Percentiles rank a stretch among this genome's conserved stretches.
These are phyloP conservation scores for Aspergillus ustus DNA, from an alignment of 2,329 filamentous ascomycete species.

Conservation along the genomic window DNA sequence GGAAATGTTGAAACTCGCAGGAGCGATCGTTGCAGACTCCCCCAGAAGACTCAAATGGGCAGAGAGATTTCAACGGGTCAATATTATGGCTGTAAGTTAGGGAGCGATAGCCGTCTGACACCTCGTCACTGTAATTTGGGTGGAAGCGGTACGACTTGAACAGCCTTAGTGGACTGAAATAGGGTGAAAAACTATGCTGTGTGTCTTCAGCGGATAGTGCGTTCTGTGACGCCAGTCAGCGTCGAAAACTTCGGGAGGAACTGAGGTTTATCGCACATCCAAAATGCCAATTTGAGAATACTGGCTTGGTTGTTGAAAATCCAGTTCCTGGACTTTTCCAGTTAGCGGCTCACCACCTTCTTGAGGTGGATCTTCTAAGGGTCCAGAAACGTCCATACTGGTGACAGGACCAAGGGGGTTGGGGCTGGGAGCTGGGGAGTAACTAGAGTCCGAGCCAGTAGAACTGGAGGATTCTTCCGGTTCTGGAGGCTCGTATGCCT, in stretches of 20 bases:
- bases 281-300: constrained; percentile 34
- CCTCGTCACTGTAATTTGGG: constrained; percentile 70
- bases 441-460: constrained; percentile 28
- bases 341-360: constrained; percentile 38
- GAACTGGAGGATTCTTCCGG: constrained; percentile 35
- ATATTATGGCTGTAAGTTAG: constrained; percentile 94
- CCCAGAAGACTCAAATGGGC: constrained; percentile 73
- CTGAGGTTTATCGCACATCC: constrained; percentile 37
- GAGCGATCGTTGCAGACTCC: constrained; percentile 73
- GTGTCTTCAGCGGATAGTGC: constrained; percentile 23
- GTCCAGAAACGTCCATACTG: constrained; percentile 25
- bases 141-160: constrained; percentile 94
- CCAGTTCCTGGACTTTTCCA: constrained; percentile 33
- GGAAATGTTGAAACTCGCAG: constrained; percentile 83
- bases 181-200: constrained; percentile 61
- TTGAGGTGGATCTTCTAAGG: constrained; percentile 27
- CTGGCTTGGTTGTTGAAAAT: constrained; percentile 25
- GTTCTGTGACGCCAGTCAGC: constrained; percentile 38
- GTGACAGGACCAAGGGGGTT: constrained; percentile 41
- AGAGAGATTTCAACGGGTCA: constrained; percentile 73
- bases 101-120: constrained; percentile 80
- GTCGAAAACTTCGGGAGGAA: constrained; percentile 19
- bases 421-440: constrained; percentile 51
- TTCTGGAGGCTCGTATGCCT: constrained; percentile 62
- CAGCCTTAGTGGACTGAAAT: constrained; percentile 78